Conservation (phyloP, 2,329 filamentous ascomycete genomes). For the Cladosporium colombiae region DNA sequence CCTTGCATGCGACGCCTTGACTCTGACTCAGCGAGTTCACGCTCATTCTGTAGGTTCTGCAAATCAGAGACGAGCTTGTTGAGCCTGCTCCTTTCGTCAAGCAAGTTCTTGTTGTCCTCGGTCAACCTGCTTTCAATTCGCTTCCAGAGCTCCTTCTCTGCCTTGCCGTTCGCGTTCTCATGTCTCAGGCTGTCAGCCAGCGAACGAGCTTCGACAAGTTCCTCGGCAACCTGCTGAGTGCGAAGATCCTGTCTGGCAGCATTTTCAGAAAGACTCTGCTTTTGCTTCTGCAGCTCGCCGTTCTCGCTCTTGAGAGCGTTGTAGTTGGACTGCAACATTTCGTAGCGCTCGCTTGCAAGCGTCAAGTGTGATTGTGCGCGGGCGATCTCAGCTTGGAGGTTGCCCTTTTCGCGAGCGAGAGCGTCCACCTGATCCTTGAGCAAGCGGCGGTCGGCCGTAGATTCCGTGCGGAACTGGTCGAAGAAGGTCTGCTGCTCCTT, state of each 20-base stretch:
- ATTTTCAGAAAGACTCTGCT: slow-evolving; percentile 73
- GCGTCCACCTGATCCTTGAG: slow-evolving; percentile 82
- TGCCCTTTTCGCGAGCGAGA: slow-evolving; percentile 77
- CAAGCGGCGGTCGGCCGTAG: slow-evolving; percentile 75
- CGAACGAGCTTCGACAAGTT: slow-evolving; percentile 82
- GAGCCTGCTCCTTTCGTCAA: slow-evolving; percentile 80
- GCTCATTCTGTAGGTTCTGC: slow-evolving; percentile 88
- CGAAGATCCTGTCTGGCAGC: slow-evolving; percentile 87
- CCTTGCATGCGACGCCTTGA: slow-evolving; percentile 75
- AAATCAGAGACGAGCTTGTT: slow-evolving; percentile 81
- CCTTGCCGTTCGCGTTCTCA: slow-evolving; percentile 89
- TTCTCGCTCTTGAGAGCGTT: slow-evolving; percentile 83
- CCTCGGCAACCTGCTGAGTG: slow-evolving; percentile 89
- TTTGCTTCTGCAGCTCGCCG: slow-evolving; percentile 79
- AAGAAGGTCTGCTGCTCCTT: slow-evolving; percentile 88
- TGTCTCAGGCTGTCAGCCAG: slow-evolving; percentile 83
- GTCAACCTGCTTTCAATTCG: slow-evolving; percentile 85
- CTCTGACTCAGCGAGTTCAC: slow-evolving; percentile 81
- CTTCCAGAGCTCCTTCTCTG: slow-evolving; percentile 93
- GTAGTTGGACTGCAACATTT: slow-evolving; percentile 88
- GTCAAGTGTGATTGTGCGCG: slow-evolving; percentile 78
- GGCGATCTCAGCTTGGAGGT: slow-evolving; percentile 79
- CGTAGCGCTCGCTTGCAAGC: slow-evolving; percentile 78
- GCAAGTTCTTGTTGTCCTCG: slow-evolving; percentile 81
- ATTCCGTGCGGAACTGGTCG: slow-evolving; percentile 85